These are phyloP conservation scores for Fusarium azukiicola DNA, from an alignment of 2,329 filamentous ascomycete species.

Conservation along the genomic window DNA sequence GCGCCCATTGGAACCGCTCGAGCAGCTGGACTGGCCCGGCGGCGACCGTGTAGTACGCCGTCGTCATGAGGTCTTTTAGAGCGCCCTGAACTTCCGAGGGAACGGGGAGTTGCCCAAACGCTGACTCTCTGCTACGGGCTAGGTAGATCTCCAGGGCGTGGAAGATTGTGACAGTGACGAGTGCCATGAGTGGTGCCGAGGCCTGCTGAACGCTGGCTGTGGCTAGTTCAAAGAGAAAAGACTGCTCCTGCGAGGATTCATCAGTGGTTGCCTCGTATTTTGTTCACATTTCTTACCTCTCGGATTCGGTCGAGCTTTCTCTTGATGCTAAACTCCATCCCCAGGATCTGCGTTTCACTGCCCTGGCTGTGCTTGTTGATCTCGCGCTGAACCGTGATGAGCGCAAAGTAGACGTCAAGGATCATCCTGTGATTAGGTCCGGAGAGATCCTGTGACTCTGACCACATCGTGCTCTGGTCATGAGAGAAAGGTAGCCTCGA, in stretches of 20 bases:
- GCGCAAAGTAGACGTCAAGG: constrained; percentile 31
- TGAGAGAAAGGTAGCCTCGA: constrained; percentile 22
- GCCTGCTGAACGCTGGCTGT: background rate
- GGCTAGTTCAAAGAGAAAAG: constrained; percentile 25
- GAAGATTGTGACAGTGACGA: constrained; percentile 32
- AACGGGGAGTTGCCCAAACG: constrained; percentile 16
- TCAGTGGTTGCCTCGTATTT: background rate
- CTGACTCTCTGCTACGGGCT: constrained; percentile 4
- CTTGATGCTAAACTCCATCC: constrained; percentile 8
- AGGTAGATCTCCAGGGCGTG: constrained; percentile 33
- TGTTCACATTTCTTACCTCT: background rate
- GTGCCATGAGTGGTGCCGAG: constrained; percentile 26
- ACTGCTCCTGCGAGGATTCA: constrained; percentile 8
- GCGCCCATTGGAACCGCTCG: constrained; percentile 40
- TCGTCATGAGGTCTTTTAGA: constrained; percentile 3
- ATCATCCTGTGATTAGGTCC: background rate
- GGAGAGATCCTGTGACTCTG: background rate
- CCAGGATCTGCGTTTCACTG: background rate
- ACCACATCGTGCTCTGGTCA: background rate
- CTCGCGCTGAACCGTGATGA: constrained; percentile 37
- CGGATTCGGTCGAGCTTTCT: constrained; percentile 26
- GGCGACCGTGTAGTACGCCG: constrained; percentile 32
- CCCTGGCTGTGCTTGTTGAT: constrained; percentile 37
- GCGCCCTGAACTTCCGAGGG: constrained; percentile 14
- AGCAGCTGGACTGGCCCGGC: constrained; percentile 34